A percentile compares a stretch with the other conserved stretches of the same genome.
Conservation (phyloP, 768 basidiomycete species). For the Leccinum longicurvipes region DNA sequence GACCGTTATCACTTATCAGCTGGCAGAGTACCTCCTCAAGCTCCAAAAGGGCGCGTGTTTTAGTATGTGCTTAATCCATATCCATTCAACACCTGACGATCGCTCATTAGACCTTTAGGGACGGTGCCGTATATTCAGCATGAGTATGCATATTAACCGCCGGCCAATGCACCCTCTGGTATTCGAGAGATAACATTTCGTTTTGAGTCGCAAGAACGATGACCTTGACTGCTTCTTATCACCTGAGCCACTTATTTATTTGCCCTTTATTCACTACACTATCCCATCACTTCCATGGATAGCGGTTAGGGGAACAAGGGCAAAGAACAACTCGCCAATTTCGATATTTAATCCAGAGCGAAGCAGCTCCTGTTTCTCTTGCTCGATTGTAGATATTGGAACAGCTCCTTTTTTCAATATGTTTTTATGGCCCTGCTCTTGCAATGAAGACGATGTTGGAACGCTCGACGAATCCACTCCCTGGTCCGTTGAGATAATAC, state of each 20-base stretch:
- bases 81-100: no score
- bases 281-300: conserved; percentile 45
- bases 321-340: conserved; percentile 47
- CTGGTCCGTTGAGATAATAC: no score
- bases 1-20: no score
- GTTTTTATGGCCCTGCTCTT: background rate
- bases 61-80: no score
- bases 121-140: no score
- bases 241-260: background rate
- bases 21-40: no score
- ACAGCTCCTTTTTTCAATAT: conserved; percentile 12
- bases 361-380: conserved; percentile 20
- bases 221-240: background rate
- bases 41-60: no score
- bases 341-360: conserved; percentile 13
- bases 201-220: no score
- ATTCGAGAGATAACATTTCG: no score
- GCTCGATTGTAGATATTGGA: conserved; percentile 17
- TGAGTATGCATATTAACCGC: no score
- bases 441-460: background rate
- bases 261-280: conserved; percentile 77
- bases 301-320: conserved; percentile 83
- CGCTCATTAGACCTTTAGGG: no score
- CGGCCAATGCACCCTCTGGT: no score
- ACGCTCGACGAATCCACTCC: background rate